Base-by-base conservation (phyloP, 768 basidiomycete genomes). In the Kwoniella dendrophila region DNA sequence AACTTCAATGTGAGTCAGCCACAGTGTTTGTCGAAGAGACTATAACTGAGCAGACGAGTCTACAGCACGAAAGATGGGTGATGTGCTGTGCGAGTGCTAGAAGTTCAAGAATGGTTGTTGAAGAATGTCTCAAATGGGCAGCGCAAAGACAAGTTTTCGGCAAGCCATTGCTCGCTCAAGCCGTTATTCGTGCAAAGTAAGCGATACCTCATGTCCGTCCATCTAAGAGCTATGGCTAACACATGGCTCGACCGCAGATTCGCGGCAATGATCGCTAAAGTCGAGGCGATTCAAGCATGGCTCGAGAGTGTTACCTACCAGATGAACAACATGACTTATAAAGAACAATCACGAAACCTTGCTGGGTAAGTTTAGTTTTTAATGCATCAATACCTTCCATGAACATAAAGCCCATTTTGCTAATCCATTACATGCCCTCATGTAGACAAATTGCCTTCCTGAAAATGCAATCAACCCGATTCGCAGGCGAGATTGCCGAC, bases 121-220 rank as follows among this genome's bases (percentile, higher is more conserved):
- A 94, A 71, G 92, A 93, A 79, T 92, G 90, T 73, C 74, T 94
- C 67, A 88, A 89, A 72, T 97, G 94, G 94, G 83, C 86, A 2
- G 85, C 84, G 54, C 92, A 96, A 76, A 87, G 94, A 41, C 88
- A 90, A 71, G 93, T 91, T 8, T 95, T 95, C 70, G 94, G 93
- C 52, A 93, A 90, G 78, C 90, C 79, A 4, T 81, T 95, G 20
- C 71, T 81, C 41, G 85, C 88, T 2, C 89, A 92, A 73, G 86
- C 93, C 0, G 89, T 97, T 61, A 90, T 98, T 70, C 87, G 94
- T 22, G 81, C 85, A 44, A 96, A 93, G 82, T 78, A 45, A 62
- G 77, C 62, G 26, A 27, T 26, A 1, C 43, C n/a, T 33, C 18
- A 8, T 8, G 22, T 27, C 8, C 36, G 4, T 2, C 6, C 40